These are phyloP conservation scores for Sideroxylon spinosum DNA, from an alignment of 179 eudicot genomes.

Conservation along the genomic window DNA sequence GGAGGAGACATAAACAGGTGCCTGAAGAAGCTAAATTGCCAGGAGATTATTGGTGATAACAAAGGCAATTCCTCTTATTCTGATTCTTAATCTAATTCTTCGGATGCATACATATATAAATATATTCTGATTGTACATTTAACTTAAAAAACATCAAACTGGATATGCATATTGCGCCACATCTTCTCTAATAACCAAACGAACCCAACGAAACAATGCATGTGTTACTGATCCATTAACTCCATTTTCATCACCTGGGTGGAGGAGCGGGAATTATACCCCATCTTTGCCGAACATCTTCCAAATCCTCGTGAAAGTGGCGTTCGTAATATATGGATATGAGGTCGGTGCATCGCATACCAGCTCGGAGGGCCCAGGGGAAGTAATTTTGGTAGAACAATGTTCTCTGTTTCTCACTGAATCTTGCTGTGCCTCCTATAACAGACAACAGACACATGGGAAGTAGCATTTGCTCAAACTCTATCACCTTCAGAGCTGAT, in stretches of 20 bases:
- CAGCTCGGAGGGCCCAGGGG: slow-evolving; percentile 89
- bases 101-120: too few relatives aligned
- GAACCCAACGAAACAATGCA: too few relatives aligned
- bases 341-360: slow-evolving; percentile 60
- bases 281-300: slow-evolving; percentile 64
- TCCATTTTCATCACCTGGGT: slow-evolving; percentile 19
- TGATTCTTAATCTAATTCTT: too few relatives aligned
- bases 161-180: too few relatives aligned
- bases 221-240: background rate
- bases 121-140: too few relatives aligned
- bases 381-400: slow-evolving; percentile 78
- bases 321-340: slow-evolving; percentile 81
- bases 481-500: slow-evolving; percentile 88
- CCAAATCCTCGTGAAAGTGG: slow-evolving; percentile 83
- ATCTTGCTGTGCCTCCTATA: slow-evolving; percentile 78
- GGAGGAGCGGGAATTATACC: slow-evolving; percentile 82
- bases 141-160: too few relatives aligned
- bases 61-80: too few relatives aligned
- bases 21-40: too few relatives aligned
- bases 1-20: too few relatives aligned
- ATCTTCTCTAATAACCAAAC: too few relatives aligned
- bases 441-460: slow-evolving; percentile 94
- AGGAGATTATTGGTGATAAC: too few relatives aligned
- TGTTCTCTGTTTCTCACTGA: slow-evolving; percentile 64
- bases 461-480: slow-evolving; percentile 92